Base-by-base conservation (phyloP, 345 rosid species). In the Salix purpurea region DNA sequence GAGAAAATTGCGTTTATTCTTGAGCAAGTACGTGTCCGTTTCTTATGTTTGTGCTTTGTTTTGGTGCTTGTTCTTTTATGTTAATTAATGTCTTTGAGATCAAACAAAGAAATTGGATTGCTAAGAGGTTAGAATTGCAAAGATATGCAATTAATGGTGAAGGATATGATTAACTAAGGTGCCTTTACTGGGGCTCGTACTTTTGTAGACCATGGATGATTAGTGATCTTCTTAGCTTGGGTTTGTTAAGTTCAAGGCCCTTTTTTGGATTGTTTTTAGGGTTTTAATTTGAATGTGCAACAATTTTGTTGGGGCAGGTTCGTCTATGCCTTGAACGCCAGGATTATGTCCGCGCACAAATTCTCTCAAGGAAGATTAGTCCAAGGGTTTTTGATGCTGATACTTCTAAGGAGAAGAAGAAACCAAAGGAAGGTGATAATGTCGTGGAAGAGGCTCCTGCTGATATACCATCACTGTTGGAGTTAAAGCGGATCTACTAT, bases 1-100 rank as follows among this genome's bases (percentile, higher is more conserved):
- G 98, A 95, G 88, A 93, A 95, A 87, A 93, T 91, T 77, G 97
- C 98, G 0, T 91, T 95, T 79, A 93, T 95, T 74, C 98, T 95
- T 60, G 98, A 93, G 77, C 99, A 93, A 84, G 99, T 93, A 85
- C 9, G 6, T 30, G 28, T 76, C 72, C 76, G 70, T 26, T 66
- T 64, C 36, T 19, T 65, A 26, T 74, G 48, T 81, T 24, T 26
- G 11, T 2, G 3, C 4, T 32, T 30, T 32, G 60, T 24, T 60
- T 7, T 65, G 21, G 8, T 65, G 4, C n/a, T 14, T 26, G 34
- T 14, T 28, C 67, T 64, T 26, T 65, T 11, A 30, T 34, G 36
- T 13, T 65, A 23, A n/a, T 23, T 58, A 58, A 58, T 23, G 15
- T 56, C 62, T n/a, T n/a, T 10, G 28, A 23, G 14, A 58, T 23